Base-by-base conservation (phyloP, 106 monocot species). In the Posidonia australis region DNA sequence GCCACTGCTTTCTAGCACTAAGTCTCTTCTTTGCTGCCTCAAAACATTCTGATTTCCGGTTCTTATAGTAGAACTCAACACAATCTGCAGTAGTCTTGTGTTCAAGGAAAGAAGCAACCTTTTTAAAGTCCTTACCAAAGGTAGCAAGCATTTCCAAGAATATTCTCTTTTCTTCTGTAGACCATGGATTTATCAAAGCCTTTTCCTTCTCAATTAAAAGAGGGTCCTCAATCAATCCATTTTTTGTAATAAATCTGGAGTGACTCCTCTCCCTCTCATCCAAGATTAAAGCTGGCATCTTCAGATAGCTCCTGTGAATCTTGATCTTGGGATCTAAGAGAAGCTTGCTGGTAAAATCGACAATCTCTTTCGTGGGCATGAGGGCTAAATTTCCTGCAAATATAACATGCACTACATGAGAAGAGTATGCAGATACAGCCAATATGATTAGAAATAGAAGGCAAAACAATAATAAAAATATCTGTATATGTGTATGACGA, bases 31-130 rank as follows among this genome's bases (percentile, higher is more conserved):
- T 90, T 20, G 82, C 96, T 58, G 82, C 76, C 44, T 54, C 58
- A 72, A 98, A 98, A 70, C 76, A 79, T 54, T 90, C 84, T 1
- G 83, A 87, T 58, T 85, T 90, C 56, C 82, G 90, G 64, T 85
- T 82, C 73, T 85, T 98, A 72, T 91, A 98, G 62, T 98, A 98
- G 47, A 98, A 98, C 58, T 98, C 91, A 13, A 98, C 65, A 64
- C 96, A 98, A 47, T 98, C 96, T 52, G 96, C 90, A 31, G 83
- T 87, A 18, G 82, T 87, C 52, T 98, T 98, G 73, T 98, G 90
- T 23, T 42, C 32, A 46, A 98, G 72, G 31, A 77, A 83, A 60
- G 83, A 82, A 57, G 90, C 80, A 54, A 98, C 81, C 66, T 79
- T 98, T 7, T 63, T 56, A 28, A 98, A 98, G 62, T 98, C 87